These are phyloP conservation scores for Gonapodya prolifera DNA, from an alignment of 192 early-diverging fungal species.

Conservation along the genomic window DNA sequence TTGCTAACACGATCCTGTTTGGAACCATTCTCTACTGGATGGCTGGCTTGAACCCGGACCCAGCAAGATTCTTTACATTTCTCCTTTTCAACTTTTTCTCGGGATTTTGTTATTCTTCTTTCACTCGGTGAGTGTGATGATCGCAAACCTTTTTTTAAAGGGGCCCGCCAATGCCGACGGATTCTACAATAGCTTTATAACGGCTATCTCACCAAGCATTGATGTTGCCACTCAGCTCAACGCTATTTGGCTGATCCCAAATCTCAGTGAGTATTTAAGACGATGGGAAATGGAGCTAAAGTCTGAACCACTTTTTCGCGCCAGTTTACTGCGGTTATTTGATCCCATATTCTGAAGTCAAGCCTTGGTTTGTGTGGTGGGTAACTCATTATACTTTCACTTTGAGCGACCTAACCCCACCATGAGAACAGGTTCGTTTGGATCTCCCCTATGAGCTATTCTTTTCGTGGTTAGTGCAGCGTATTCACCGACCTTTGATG, in stretches of 20 bases:
- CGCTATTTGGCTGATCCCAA: background rate
- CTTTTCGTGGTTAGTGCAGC: background rate
- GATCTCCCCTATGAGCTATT: background rate
- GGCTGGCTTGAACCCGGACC: background rate
- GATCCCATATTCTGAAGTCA: constrained; percentile 43
- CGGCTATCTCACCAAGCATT: background rate
- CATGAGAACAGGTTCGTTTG: background rate
- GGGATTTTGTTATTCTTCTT: background rate
- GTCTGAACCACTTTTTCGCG: no score
- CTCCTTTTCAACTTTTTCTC: background rate
- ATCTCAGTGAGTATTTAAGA: background rate
- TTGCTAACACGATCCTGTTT: background rate
- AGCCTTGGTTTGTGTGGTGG: constrained; percentile 42
- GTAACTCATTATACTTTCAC: background rate
- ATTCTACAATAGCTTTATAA: background rate
- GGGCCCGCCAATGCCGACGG: no score
- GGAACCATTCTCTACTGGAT: constrained; percentile 6
- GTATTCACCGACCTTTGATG: constrained; percentile 28
- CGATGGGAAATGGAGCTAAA: no score
- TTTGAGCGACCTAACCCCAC: background rate
- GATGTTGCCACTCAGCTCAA: background rate
- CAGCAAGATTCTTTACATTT: background rate
- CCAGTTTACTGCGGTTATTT: constrained; percentile 45
- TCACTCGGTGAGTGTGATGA: background rate
- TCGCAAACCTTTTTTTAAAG: background rate